phyloP scores from a whole-genome alignment of 2,329 filamentous ascomycete species.

The Ceratocystis variospora region DNA sequence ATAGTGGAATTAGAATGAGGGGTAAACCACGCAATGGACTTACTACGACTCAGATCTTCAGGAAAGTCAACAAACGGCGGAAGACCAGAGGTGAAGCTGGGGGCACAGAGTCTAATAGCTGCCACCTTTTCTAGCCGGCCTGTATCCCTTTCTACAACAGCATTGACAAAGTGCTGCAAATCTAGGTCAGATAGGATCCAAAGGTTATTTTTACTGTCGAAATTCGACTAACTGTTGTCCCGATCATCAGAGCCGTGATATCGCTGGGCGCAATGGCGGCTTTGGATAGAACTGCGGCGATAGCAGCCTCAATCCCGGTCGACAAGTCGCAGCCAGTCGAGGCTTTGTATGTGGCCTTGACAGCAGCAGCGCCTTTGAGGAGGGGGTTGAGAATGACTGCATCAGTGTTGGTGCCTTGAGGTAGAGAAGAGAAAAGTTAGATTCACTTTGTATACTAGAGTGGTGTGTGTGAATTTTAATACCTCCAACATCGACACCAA shows the following conservation, averaged over 20 bases:
- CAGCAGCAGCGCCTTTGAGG: constrained; percentile 19
- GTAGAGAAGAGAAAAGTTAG: neutral
- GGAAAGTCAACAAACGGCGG: constrained; percentile 43
- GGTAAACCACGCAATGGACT: neutral
- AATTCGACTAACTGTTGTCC: constrained; percentile 30
- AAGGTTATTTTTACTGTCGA: neutral
- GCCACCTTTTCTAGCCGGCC: constrained; percentile 37
- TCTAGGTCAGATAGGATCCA: neutral
- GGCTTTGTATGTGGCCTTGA: constrained; percentile 30
- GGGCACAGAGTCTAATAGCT: constrained; percentile 40
- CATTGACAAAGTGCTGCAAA: constrained; percentile 40
- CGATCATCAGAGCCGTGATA: constrained; percentile 38
- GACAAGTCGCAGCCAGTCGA: constrained; percentile 37
- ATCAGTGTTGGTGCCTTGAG: constrained; percentile 38
- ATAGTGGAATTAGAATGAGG: neutral
- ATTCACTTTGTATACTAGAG: neutral
- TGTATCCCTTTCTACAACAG: constrained; percentile 40
- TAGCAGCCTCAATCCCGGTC: constrained; percentile 29
- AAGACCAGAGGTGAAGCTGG: constrained; percentile 29
- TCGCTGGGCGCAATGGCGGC: constrained; percentile 23
- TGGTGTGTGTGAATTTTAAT: neutral
- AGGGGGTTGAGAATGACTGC: constrained; percentile 37
- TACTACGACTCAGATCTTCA: constrained; percentile 27
- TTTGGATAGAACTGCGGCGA: constrained; percentile 8
- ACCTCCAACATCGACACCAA: constrained; percentile 31